Evolutionary conservation across 148 eudicot genomes (phyloP).

Genomic region (Heliosperma pusillum): DNA sequence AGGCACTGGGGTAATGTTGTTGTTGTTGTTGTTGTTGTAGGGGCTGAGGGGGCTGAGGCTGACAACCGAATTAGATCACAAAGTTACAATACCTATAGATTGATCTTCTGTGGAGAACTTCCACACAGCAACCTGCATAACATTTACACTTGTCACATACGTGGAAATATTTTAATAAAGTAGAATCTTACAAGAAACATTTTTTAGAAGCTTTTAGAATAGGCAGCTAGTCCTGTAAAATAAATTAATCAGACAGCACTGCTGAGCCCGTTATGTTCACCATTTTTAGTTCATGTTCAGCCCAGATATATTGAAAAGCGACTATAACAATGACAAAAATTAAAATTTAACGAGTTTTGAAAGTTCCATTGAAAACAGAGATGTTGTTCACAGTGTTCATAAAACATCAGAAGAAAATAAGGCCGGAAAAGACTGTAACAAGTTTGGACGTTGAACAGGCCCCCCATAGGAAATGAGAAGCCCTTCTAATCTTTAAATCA

Average conservation of each 20-base stretch:
- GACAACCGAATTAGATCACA: neutral
- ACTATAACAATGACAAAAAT: neutral
- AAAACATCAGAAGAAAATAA: neutral
- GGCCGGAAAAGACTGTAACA: neutral
- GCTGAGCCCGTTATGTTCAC: neutral
- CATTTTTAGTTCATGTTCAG: neutral
- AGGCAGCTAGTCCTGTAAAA: neutral
- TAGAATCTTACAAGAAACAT: neutral
- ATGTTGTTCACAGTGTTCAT: neutral
- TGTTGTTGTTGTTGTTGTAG: too few species aligned
- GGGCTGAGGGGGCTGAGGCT: constrained; percentile 3
- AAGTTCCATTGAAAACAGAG: neutral
- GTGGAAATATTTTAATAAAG: neutral
- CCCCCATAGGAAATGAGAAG: neutral
- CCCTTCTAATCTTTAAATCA: neutral
- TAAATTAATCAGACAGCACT: constrained; percentile 9
- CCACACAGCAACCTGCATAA: constrained; percentile 89
- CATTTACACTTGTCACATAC: constrained; percentile 1
- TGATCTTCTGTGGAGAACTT: constrained; percentile 56
- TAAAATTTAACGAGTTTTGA: neutral
- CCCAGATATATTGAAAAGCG: neutral
- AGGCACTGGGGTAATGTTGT: too few species aligned
- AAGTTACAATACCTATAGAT: constrained; percentile 47
- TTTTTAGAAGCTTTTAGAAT: neutral
- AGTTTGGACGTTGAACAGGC: neutral